Base-by-base conservation (phyloP, 805 yeast genomes). In the Yarrowia sp. region DNA sequence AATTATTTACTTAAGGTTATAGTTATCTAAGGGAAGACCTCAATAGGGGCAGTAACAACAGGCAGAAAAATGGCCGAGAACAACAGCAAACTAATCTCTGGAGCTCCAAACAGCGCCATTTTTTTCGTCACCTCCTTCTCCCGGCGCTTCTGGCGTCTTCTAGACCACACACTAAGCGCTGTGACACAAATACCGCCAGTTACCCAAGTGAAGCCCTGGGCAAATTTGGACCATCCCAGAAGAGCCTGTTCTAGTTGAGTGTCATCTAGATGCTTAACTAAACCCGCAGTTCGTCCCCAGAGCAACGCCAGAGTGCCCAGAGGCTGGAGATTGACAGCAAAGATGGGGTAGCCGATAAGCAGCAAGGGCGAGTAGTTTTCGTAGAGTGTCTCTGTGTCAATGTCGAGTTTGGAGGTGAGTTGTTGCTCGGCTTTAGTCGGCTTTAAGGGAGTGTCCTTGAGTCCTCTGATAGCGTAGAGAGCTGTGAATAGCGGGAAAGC, bases 291-390 rank as follows among this genome's bases (percentile, higher is more conserved):
- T 50, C 57, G 32, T 8, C 42, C 33, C 41, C 41, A 50, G 1
- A 50, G 42, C 11, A 50, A 42, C 8, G 57, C 57, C 13, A 50
- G 33, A 8, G 57, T 35, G 32, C 57, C 57, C 33, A 50, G 32
- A 4, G 57, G 57, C 14, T 50, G 42, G 9, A 50, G 15, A 18
- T 50, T 50, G 57, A 50, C 42, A 17, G 57, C 41, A 14, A 50
- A 50, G 18, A 50, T 50, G 42, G 57, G 57, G 57, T 35, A 50
- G 18, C 57, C 57, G 17, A 50, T 18, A 15, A 50, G 42, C 35
- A 50, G 35, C 11, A 50, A 42, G 1, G 57, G 57, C 32, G 57
- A 17, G 42, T 35, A 50, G 57, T 50, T 50, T 9, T 50, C 57
- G 32, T 50, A 35, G 9, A 50, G 57, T 1, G 57, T 50, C 14